Conservation (phyloP, 164 flowering plant species). For the Akebia trifoliata region DNA sequence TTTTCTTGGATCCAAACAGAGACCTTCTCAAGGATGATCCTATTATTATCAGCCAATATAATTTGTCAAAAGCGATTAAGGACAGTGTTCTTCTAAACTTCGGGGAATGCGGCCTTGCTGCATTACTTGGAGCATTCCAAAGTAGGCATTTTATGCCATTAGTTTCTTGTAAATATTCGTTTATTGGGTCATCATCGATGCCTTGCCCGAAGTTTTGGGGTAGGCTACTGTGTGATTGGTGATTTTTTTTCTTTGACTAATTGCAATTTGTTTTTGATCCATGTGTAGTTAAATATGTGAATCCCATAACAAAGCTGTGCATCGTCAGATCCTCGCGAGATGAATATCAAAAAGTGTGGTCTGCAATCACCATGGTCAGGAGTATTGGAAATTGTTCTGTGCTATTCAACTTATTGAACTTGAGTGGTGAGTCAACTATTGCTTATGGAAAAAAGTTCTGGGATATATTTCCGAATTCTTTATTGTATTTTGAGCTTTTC, state of each 20-base stretch:
- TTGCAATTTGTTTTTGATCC: neutral
- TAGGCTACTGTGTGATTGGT: too few relatives aligned
- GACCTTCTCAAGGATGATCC: slow-evolving; percentile 51
- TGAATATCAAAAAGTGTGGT: slow-evolving; percentile 73
- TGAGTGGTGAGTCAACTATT: slow-evolving; percentile 61
- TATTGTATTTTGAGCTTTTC: too few relatives aligned
- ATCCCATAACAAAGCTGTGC: slow-evolving; percentile 78
- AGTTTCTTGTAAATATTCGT: too few relatives aligned
- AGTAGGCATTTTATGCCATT: slow-evolving; percentile 43
- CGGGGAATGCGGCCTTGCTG: slow-evolving; percentile 93
- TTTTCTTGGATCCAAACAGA: slow-evolving; percentile 64
- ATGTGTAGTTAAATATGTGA: slow-evolving; percentile 78
- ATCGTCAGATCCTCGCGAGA: slow-evolving; percentile 67
- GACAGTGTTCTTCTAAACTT: slow-evolving; percentile 75
- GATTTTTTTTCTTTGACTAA: neutral
- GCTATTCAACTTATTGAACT: slow-evolving; percentile 56
- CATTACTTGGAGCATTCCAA: slow-evolving; percentile 64
- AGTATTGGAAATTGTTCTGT: slow-evolving; percentile 71
- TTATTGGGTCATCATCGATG: too few relatives aligned
- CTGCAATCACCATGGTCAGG: slow-evolving; percentile 77
- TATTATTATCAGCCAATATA: slow-evolving; percentile 48
- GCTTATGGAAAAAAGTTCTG: too few relatives aligned
- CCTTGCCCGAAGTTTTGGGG: too few relatives aligned
- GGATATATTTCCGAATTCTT: too few relatives aligned
- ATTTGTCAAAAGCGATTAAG: slow-evolving; percentile 68